These are phyloP conservation scores for Ulota crispa DNA, from an alignment of 225 moss, liverwort and hornwort species.

Conservation along the genomic window DNA sequence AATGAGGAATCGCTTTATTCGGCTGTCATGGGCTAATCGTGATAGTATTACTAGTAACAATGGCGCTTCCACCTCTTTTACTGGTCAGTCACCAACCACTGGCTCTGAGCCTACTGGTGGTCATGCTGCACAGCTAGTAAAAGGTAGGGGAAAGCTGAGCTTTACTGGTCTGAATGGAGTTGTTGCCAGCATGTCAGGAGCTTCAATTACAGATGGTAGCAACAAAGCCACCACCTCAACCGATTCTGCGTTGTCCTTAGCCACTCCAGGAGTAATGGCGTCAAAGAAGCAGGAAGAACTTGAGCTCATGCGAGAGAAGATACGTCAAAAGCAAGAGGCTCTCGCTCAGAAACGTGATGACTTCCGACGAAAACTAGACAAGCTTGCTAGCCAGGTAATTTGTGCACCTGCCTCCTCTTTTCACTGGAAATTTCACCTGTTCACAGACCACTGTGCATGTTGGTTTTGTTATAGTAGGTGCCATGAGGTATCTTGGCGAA, in stretches of 20 bases:
- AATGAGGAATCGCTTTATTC: slow-evolving; percentile 89
- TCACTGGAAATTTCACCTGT: neutral
- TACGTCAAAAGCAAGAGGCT: slow-evolving; percentile 86
- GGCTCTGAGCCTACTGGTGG: slow-evolving; percentile 49
- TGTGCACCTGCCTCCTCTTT: slow-evolving; percentile 14
- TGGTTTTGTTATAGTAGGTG: neutral
- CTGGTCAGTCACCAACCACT: slow-evolving; percentile 40
- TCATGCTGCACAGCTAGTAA: slow-evolving; percentile 35
- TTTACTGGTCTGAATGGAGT: slow-evolving; percentile 68
- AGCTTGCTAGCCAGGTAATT: slow-evolving; percentile 77
- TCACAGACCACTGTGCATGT: neutral
- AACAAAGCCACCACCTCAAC: slow-evolving; percentile 60
- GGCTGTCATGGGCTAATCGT: slow-evolving; percentile 96
- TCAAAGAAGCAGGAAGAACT: slow-evolving; percentile 90
- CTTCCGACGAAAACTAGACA: slow-evolving; percentile 82
- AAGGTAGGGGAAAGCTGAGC: slow-evolving; percentile 53
- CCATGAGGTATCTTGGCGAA: neutral
- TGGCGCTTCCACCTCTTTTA: slow-evolving; percentile 52
- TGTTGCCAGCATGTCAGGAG: slow-evolving; percentile 46
- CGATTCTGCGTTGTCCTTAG: slow-evolving; percentile 51
- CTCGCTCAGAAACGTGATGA: slow-evolving; percentile 85
- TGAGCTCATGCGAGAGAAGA: slow-evolving; percentile 82
- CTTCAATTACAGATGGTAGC: slow-evolving; percentile 46
- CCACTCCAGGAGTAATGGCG: slow-evolving; percentile 38
- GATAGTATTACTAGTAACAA: slow-evolving; percentile 75